Evolutionary conservation across 768 basidiomycete genomes (phyloP).

Genomic region (Mycena vulgaris): DNA sequence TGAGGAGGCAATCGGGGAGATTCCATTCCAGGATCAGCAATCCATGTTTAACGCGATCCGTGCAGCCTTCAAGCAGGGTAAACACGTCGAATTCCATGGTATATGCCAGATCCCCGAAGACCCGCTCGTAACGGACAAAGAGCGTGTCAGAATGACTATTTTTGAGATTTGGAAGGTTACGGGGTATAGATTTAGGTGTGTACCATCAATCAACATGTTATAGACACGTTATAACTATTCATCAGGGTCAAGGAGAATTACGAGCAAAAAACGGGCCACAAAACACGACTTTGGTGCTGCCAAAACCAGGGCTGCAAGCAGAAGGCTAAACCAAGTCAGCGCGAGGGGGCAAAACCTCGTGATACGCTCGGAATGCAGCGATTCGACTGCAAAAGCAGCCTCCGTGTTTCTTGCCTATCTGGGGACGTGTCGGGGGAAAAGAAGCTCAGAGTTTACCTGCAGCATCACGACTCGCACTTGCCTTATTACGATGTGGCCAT

Average conservation of each 20-base stretch:
- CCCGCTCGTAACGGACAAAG: constrained; percentile 9
- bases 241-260: constrained; percentile 24
- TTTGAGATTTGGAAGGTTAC: constrained; percentile 25
- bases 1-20: neutral
- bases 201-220: neutral
- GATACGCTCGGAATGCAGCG: constrained; percentile 31
- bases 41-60: constrained; percentile 47
- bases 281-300: constrained; percentile 34
- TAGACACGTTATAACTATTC: neutral
- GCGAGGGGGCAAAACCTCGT: constrained; percentile 16
- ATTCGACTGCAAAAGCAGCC: constrained; percentile 23
- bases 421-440: neutral
- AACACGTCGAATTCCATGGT: constrained; percentile 27
- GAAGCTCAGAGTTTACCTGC: too few species aligned
- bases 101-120: constrained; percentile 14
- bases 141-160: constrained; percentile 23
- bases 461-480: too few species aligned
- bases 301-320: constrained; percentile 36
- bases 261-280: constrained; percentile 19
- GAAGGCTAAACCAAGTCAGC: constrained; percentile 12
- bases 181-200: constrained; percentile 33
- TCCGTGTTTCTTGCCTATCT: neutral
- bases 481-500: too few species aligned
- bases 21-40: constrained; percentile 35
- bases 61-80: neutral